These are phyloP conservation scores for Sisymbrium altissimum DNA, from an alignment of 345 rosid species.

Conservation along the genomic window DNA sequence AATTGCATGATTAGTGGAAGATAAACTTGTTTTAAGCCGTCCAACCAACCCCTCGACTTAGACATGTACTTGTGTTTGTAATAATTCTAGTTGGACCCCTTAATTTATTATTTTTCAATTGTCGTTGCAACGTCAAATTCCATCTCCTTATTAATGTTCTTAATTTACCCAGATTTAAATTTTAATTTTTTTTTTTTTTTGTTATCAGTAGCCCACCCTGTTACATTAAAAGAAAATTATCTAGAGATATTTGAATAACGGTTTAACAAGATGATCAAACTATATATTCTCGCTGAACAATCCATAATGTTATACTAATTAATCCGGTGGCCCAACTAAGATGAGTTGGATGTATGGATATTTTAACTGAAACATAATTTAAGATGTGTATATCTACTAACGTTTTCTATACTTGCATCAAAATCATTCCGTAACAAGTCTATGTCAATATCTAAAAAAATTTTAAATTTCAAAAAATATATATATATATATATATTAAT, in stretches of 20 bases:
- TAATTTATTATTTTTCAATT: background rate
- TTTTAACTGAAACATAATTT: background rate
- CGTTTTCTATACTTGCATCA: background rate
- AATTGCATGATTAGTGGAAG: conserved; percentile 21
- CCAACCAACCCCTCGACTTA: conserved; percentile 18
- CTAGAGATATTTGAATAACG: background rate
- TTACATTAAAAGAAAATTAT: background rate
- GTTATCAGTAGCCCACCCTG: background rate
- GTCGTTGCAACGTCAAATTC: conserved; percentile 20
- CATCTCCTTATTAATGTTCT: background rate
- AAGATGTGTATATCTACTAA: background rate
- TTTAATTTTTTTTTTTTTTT: background rate
- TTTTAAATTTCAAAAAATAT: too few species aligned
- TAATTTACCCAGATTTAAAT: background rate
- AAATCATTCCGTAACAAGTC: background rate
- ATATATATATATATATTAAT: too few species aligned
- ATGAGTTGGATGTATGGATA: conserved; percentile 6
- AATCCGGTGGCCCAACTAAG: background rate
- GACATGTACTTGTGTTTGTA: conserved; percentile 4
- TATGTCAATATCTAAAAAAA: background rate
- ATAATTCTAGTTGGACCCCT: background rate
- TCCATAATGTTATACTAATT: background rate
- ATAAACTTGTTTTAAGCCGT: conserved; percentile 31
- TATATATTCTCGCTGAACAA: background rate
- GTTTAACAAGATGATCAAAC: conserved; percentile 1